Evolutionary conservation across 176 grass and related monocot genomes (phyloP).

Genomic region (Stipa capillata): DNA sequence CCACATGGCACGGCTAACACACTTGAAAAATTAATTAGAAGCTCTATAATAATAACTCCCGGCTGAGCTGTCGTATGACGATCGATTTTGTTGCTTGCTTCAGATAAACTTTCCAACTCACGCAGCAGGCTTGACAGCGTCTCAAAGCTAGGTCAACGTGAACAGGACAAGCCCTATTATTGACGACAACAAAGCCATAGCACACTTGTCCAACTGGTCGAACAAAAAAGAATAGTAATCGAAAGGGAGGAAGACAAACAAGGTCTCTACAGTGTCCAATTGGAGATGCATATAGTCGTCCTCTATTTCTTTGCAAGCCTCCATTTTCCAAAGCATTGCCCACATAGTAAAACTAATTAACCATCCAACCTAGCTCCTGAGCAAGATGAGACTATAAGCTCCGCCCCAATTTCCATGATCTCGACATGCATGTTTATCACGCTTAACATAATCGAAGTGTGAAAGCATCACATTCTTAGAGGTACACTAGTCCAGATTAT

Average conservation of each 20-base stretch:
- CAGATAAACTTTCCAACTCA: slow-evolving; percentile 20
- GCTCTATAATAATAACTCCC: neutral
- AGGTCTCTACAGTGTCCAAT: neutral
- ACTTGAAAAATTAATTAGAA: neutral
- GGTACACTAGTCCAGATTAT: neutral
- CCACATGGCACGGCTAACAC: neutral
- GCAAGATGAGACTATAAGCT: neutral
- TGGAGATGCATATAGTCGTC: slow-evolving; percentile 10
- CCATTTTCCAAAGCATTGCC: neutral
- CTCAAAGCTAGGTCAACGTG: slow-evolving; percentile 27
- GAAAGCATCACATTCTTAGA: slow-evolving; percentile 18
- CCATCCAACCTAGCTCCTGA: no score
- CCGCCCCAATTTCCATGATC: neutral
- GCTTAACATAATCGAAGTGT: neutral
- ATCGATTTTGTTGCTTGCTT: slow-evolving; percentile 21
- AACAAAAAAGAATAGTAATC: neutral
- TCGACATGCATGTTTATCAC: neutral
- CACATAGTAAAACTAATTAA: neutral
- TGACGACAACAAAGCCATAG: no score
- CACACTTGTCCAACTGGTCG: slow-evolving; percentile 1
- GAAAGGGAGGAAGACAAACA: neutral
- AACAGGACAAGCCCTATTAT: slow-evolving; percentile 14
- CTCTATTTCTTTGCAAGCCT: neutral
- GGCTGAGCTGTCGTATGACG: neutral
- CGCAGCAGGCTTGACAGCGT: slow-evolving; percentile 19